These are phyloP conservation scores for Candida khao-thaluensis DNA, from an alignment of 805 yeast genomes.

Conservation along the genomic window DNA sequence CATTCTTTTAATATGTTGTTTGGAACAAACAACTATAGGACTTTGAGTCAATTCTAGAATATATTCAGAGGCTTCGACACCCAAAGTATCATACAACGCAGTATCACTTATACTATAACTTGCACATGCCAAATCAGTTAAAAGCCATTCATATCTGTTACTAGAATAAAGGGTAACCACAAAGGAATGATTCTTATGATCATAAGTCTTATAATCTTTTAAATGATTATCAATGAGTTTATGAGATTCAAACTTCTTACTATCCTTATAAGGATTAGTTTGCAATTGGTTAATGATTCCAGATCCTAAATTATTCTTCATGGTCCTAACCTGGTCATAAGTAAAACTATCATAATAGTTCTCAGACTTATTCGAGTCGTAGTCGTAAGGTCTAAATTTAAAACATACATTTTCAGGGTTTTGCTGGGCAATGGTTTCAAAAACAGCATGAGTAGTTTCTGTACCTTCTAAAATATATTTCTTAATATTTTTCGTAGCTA, in stretches of 20 bases:
- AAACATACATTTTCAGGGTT: constrained; percentile 33
- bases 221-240: constrained; percentile 28
- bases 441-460: constrained; percentile 37
- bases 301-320: constrained; percentile 52
- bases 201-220: constrained; percentile 25
- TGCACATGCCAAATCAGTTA: constrained; percentile 36
- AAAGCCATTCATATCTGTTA: constrained; percentile 38
- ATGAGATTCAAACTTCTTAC: constrained; percentile 24
- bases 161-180: constrained; percentile 33
- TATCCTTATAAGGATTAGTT: constrained; percentile 22
- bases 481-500: constrained; percentile 13
- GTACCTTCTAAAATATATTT: constrained; percentile 30
- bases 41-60: constrained; percentile 34
- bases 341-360: constrained; percentile 44
- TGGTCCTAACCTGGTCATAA: constrained; percentile 40
- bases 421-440: constrained; percentile 24
- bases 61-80: constrained; percentile 31
- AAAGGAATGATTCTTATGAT: constrained; percentile 24
- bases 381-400: constrained; percentile 36
- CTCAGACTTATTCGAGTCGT: constrained; percentile 26
- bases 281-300: constrained; percentile 44
- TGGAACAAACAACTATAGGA: constrained; percentile 53
- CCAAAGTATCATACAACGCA: constrained; percentile 42
- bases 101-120: constrained; percentile 36
- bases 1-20: constrained; percentile 48